A percentile compares a stretch with the other conserved stretches of the same genome.
phyloP scores from a whole-genome alignment of 495 filamentous ascomycete genomes.

The Talaromyces wortmannii region DNA sequence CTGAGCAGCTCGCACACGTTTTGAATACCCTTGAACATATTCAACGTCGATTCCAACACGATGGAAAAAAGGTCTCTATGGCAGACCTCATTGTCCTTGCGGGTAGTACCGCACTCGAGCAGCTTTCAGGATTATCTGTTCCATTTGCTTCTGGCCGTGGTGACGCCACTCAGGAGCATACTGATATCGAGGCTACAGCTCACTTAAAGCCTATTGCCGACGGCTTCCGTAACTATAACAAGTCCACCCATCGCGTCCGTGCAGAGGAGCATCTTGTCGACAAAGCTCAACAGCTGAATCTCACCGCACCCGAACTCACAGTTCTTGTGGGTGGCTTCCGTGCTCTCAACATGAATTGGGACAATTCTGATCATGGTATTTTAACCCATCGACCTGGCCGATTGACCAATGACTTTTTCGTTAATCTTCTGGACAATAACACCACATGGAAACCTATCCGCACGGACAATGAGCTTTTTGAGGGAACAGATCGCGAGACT shows the following conservation, averaged over 20 bases:
- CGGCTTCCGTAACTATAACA: constrained; percentile 71
- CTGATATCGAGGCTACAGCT: constrained; percentile 53
- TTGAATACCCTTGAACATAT: constrained; percentile 51
- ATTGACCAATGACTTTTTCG: constrained; percentile 71
- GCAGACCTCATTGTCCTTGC: constrained; percentile 67
- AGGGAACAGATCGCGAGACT: constrained; percentile 58
- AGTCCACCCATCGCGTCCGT: constrained; percentile 46
- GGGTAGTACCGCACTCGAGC: constrained; percentile 38
- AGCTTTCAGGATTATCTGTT: constrained; percentile 28
- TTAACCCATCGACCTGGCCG: constrained; percentile 56
- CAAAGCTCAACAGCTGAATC: constrained; percentile 57
- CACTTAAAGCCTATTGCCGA: constrained; percentile 57
- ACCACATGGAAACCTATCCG: constrained; percentile 53
- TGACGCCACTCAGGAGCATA: constrained; percentile 56
- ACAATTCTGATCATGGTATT: constrained; percentile 54
- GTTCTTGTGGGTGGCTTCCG: constrained; percentile 63
- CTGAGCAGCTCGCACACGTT: constrained; percentile 47
- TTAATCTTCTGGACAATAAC: constrained; percentile 61
- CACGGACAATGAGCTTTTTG: constrained; percentile 41
- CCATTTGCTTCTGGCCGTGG: constrained; percentile 39
- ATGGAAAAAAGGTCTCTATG: constrained; percentile 61
- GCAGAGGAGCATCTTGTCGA: constrained; percentile 63
- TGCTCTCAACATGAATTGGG: constrained; percentile 57
- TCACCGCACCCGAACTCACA: constrained; percentile 60
- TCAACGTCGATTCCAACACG: constrained; percentile 48